Percentiles rank a stretch among this genome's conserved stretches.
Conservation (phyloP, 805 yeast species). For the Starmerella geochares region DNA sequence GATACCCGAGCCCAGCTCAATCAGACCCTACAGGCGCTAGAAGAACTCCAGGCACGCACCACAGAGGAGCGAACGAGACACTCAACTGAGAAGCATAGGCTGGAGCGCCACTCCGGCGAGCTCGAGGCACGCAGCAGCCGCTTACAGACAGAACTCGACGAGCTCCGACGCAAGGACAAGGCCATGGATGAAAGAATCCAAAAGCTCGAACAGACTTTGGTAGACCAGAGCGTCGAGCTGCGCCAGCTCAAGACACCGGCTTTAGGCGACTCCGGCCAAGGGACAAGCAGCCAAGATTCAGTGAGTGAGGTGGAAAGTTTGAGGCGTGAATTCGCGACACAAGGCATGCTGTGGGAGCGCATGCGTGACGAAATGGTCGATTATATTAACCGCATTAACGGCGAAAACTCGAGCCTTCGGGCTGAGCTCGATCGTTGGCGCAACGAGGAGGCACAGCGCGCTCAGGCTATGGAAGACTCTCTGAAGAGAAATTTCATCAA, state of each 20-base stretch:
- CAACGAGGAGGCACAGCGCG: not conserved
- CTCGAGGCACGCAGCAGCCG: slow-evolving; percentile 1
- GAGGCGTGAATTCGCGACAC: not conserved
- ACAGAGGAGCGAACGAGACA: not conserved
- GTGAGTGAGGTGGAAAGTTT: not conserved
- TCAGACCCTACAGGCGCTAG: slow-evolving; percentile 1
- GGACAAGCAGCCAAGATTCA: not conserved
- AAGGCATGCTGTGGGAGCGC: not conserved
- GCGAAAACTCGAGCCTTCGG: not conserved
- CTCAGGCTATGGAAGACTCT: slow-evolving; percentile 1
- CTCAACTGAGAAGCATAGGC: not conserved
- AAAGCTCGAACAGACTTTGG: slow-evolving; percentile 4
- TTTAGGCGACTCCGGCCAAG: not conserved
- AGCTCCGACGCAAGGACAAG: slow-evolving; percentile 4
- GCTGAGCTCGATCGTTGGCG: not conserved
- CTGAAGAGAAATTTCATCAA: slow-evolving; percentile 1
- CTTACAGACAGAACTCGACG: slow-evolving; percentile 1
- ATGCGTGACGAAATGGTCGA: slow-evolving; percentile 3
- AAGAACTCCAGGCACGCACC: not conserved
- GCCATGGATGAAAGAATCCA: slow-evolving; percentile 1
- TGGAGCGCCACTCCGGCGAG: slow-evolving; percentile 1
- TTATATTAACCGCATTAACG: slow-evolving; percentile 1
- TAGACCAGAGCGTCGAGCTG: slow-evolving; percentile 1
- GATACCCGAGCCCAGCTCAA: slow-evolving; percentile 4
- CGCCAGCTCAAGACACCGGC: not conserved